These are phyloP conservation scores for Colletotrichum sp. DNA, from an alignment of 2,329 filamentous ascomycete genomes.

Conservation along the genomic window DNA sequence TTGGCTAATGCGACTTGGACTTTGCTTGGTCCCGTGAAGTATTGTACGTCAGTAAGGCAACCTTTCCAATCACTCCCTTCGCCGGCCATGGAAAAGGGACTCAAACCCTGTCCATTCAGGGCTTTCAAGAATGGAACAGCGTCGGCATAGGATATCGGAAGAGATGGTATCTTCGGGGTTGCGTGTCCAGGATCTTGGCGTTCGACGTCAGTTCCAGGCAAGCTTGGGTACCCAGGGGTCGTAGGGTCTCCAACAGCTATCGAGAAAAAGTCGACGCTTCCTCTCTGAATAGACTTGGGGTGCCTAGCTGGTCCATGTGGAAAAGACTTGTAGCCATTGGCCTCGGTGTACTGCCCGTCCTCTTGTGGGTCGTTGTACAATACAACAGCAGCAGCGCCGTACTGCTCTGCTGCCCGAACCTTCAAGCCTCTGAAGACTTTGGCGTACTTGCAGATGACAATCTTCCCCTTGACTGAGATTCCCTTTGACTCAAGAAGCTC, in stretches of 20 bases:
- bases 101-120: neutral
- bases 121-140: neutral
- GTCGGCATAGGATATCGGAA: neutral
- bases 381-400: slow-evolving; percentile 71
- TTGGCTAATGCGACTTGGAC: neutral
- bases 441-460: slow-evolving; percentile 73
- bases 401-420: slow-evolving; percentile 73
- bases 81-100: neutral
- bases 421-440: slow-evolving; percentile 74
- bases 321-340: slow-evolving; percentile 56
- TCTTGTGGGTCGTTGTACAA: neutral
- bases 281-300: slow-evolving; percentile 73
- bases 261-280: slow-evolving; percentile 71
- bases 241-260: slow-evolving; percentile 62
- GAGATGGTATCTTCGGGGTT: neutral
- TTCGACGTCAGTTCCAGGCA: slow-evolving; percentile 62
- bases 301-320: slow-evolving; percentile 74
- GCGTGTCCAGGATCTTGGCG: slow-evolving; percentile 54
- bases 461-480: slow-evolving; percentile 64
- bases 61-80: neutral
- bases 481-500: slow-evolving; percentile 55
- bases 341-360: neutral
- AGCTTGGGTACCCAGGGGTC: slow-evolving; percentile 75
- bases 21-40: neutral
- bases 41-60: neutral